Base-by-base conservation (phyloP, 306 rosid species). In the Inga leiocalycina region DNA sequence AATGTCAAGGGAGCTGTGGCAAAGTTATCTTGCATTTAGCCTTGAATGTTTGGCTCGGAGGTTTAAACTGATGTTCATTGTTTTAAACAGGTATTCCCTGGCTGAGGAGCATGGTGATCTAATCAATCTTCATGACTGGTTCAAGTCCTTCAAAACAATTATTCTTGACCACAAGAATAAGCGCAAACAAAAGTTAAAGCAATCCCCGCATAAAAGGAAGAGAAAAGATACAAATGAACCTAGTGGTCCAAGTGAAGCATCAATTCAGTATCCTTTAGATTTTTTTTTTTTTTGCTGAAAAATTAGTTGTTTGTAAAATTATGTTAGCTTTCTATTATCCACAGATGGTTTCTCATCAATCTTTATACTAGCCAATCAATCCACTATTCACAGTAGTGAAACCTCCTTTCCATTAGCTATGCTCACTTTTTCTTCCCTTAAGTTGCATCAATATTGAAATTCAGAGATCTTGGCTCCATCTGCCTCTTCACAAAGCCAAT, bases 71-170 rank as follows among this genome's bases (percentile, higher is more conserved):
- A 77, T 59, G 71, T 75, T 84, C 56, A 37, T 65, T 37, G 37
- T 51, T 57, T 83, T 39, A 19, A 72, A 56, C 86, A 95, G 99
- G 97, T 92, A 91, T 81, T 86, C 84, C 62, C 81, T 95, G 83
- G 92, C 98, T 70, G 97, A 93, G 82, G 99, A 95, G 86, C 98
- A 93, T 44, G 98, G 98, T 34, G 99, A 95, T 95, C 94, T 95
- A 67, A 92, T 95, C 90, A 95, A 93, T 87, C 96, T 95, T 84
- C 96, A 93, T 69, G 98, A 95, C 79, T 95, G 98, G 99, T 93
- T 88, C 87, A 96, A 93, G 66, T 90, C 96, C 82, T 95, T 95
- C 82, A 91, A 88, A 87, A 79, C 93, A 65, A 84, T 90, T 82
- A 87, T 86, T 77, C 85, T 79, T 81, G 88, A 72, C 76, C 74